A percentile compares a stretch with the other conserved stretches of the same genome.
These are phyloP conservation scores for Neopestalotiopsis rosae DNA, from an alignment of 2,329 filamentous ascomycete genomes.

Conservation along the genomic window DNA sequence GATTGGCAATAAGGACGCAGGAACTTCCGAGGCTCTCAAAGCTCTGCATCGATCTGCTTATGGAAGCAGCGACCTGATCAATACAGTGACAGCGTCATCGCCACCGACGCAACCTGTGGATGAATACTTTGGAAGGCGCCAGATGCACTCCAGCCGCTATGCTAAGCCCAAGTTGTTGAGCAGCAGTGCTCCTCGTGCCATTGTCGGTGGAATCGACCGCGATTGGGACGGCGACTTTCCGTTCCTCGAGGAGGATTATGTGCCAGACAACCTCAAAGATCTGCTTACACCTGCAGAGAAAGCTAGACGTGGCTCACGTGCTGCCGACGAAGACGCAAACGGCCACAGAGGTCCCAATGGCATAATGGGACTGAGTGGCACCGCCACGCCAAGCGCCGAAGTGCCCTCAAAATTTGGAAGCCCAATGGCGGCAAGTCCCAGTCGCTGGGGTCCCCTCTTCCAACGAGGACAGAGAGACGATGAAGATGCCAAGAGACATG, in stretches of 20 bases:
- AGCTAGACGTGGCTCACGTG: conserved; percentile 65
- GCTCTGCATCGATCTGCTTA: conserved; percentile 71
- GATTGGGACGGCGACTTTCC: conserved; percentile 74
- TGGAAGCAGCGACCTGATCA: conserved; percentile 66
- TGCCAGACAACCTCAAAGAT: conserved; percentile 75
- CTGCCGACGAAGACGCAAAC: conserved; percentile 55
- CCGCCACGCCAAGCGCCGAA: conserved; percentile 46
- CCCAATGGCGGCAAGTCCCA: conserved; percentile 63
- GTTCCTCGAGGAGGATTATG: conserved; percentile 83
- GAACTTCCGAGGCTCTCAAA: conserved; percentile 69
- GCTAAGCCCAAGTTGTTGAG: conserved; percentile 71
- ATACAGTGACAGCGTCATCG: conserved; percentile 45
- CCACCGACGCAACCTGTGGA: conserved; percentile 44
- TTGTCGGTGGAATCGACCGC: conserved; percentile 56
- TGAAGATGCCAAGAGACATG: conserved; percentile 54
- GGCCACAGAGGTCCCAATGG: conserved; percentile 39
- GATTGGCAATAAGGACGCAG: conserved; percentile 62
- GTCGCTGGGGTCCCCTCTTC: conserved; percentile 66
- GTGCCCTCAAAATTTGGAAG: conserved; percentile 64
- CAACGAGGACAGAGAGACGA: conserved; percentile 62
- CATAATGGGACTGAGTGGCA: conserved; percentile 42
- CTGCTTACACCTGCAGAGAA: conserved; percentile 72
- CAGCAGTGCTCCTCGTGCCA: conserved; percentile 69
- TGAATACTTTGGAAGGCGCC: conserved; percentile 72
- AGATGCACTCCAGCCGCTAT: conserved; percentile 73